Base-by-base conservation (phyloP, 306 rosid genomes). In the Morella rubra region DNA sequence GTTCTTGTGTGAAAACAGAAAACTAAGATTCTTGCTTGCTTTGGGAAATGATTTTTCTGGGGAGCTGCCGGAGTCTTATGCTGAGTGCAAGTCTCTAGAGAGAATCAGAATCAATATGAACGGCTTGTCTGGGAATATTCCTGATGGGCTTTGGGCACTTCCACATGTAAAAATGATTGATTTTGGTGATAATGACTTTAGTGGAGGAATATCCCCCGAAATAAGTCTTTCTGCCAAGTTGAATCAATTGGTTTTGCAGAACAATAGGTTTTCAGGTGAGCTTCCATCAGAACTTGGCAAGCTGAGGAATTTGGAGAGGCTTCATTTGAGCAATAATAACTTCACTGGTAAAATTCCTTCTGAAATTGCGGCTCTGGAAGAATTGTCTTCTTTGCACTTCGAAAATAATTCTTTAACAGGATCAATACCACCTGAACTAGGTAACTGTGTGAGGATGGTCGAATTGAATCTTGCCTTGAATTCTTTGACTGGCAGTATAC, bases 401-500 rank as follows among this genome's bases (percentile, higher is more conserved):
- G 96, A 96, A 79, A 79, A 71, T n/a, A 96, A 96, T 76, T 86
- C 83, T 12, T 79, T 96, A 44, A 83, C 87, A 27, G 98, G 99
- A 69, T 58, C 83, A 12, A 88, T 96, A 76, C 96, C 98, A 0
- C 50, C 82, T 51, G 89, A 92, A 78, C 68, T 96, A 52, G 90
- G 96, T 15, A 52, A 85, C 22, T 96, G 97, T 86, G 81, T 20
- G 1, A 87, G 92, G 81, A 75, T 96, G 53, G 97, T 86, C 62
- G 97, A 96, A 81, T 70, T 96, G 85, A 91, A 89, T 85, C 88
- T 96, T 79, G 97, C 96, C 70, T 58, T 72, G 80, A 96, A 96
- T 85, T 82, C 90, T 69, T 77, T 96, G 62, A 85, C 85, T 15
- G 93, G 96, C 49, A 79, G 64, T 46, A 87, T 96, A 73, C 99